phyloP scores from a whole-genome alignment of 2,329 filamentous ascomycete genomes.

The Alternaria ethzedia region DNA sequence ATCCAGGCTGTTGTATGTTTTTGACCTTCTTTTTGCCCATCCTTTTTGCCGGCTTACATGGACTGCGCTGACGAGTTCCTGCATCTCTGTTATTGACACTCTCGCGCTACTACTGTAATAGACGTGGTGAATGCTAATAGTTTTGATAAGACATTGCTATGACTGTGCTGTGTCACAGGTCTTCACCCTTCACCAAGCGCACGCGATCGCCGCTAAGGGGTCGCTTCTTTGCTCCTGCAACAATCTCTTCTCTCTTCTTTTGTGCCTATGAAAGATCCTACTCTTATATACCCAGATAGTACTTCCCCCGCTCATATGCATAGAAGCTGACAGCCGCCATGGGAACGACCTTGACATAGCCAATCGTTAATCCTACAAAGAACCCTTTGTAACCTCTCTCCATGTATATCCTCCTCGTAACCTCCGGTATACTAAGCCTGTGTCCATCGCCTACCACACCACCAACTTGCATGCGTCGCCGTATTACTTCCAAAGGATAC shows the following conservation, averaged over 20 bases:
- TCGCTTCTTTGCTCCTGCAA: neutral
- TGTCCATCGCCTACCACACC: conserved; percentile 92
- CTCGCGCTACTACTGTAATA: neutral
- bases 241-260: neutral
- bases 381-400: conserved; percentile 83
- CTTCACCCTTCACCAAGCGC: neutral
- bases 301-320: conserved; percentile 70
- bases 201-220: neutral
- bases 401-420: conserved; percentile 73
- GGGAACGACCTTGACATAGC: conserved; percentile 92
- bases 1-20: neutral
- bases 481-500: conserved; percentile 91
- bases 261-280: conserved; percentile 15
- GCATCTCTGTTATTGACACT: neutral
- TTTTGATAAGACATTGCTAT: neutral
- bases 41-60: neutral
- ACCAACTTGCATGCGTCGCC: conserved; percentile 93
- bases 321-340: conserved; percentile 79
- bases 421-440: conserved; percentile 78
- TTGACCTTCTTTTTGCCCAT: neutral
- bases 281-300: conserved; percentile 56
- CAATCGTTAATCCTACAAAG: conserved; percentile 91
- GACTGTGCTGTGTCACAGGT: neutral
- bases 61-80: neutral
- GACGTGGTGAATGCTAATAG: neutral